Percentiles rank a stretch among this genome's conserved stretches.
Evolutionary conservation across 257 asterid genomes (phyloP).

Genomic region (Lycium barbarum): DNA sequence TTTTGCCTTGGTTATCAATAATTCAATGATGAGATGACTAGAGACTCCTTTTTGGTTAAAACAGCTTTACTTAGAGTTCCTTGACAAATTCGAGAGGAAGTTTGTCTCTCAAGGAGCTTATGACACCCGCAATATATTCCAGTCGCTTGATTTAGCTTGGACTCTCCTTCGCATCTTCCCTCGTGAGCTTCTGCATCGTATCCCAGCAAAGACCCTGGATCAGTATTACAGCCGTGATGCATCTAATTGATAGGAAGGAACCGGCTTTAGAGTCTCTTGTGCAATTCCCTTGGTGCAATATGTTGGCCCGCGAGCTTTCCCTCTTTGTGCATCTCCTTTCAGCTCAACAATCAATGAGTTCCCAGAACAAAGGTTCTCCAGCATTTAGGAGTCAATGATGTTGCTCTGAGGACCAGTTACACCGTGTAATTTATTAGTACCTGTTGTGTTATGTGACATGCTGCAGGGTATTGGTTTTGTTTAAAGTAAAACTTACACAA

Average conservation of each 20-base stretch:
- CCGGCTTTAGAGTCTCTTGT: conserved; percentile 29
- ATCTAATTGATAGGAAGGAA: conserved; percentile 49
- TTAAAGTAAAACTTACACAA: too few species aligned
- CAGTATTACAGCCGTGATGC: conserved; percentile 89
- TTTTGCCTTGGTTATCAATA: neutral
- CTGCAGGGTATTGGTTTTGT: conserved; percentile 7
- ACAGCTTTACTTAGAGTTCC: conserved; percentile 83
- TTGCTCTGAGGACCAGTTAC: neutral
- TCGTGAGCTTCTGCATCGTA: conserved; percentile 95
- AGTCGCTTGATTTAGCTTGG: conserved; percentile 98
- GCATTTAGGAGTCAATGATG: neutral
- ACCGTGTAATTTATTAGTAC: conserved; percentile 6
- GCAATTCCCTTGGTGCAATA: conserved; percentile 2
- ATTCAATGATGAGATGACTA: conserved; percentile 28
- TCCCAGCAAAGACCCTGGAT: conserved; percentile 96
- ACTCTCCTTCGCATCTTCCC: conserved; percentile 97
- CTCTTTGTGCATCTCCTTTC: neutral
- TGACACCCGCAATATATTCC: conserved; percentile 86
- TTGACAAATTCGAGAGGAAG: conserved; percentile 86
- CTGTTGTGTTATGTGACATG: neutral
- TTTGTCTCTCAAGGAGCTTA: conserved; percentile 83
- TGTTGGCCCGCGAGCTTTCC: neutral
- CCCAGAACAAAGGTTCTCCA: neutral
- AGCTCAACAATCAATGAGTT: conserved; percentile 14
- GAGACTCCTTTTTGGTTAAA: conserved; percentile 5